Percentiles rank a stretch among this genome's conserved stretches.
Conservation (phyloP, 768 basidiomycete species). For the Rubroboletus pulcherrimus region DNA sequence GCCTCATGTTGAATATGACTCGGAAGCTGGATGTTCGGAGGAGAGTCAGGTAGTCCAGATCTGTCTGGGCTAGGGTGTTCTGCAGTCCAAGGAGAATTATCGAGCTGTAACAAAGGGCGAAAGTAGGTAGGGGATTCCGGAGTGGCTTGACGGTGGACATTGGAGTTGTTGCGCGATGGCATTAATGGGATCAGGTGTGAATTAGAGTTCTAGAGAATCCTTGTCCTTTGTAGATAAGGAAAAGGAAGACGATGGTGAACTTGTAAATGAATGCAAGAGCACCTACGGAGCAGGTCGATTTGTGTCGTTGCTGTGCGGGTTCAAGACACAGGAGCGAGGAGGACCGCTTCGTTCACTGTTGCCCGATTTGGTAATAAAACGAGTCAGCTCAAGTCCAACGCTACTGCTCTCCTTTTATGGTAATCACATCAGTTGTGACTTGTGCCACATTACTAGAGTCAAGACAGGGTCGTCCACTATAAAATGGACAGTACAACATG, state of each 20-base stretch:
- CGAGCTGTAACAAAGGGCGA: conserved; percentile 31
- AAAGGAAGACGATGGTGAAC: conserved; percentile 12
- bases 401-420: conserved; percentile 17
- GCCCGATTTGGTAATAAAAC: conserved; percentile 11
- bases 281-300: conserved; percentile 8
- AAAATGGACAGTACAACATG: neutral
- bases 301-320: conserved; percentile 22
- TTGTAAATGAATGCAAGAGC: conserved; percentile 35
- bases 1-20: conserved; percentile 7
- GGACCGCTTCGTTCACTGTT: neutral
- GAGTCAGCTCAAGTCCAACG: conserved; percentile 17
- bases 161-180: conserved; percentile 24
- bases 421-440: neutral
- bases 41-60: conserved; percentile 3
- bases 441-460: neutral
- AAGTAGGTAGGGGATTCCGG: conserved; percentile 20
- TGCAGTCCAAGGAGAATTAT: conserved; percentile 26
- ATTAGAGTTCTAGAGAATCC: conserved; percentile 15
- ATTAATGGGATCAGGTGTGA: conserved; percentile 24
- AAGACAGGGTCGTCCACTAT: neutral
- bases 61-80: conserved; percentile 12
- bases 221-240: conserved; percentile 22
- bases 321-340: conserved; percentile 25
- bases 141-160: conserved; percentile 22
- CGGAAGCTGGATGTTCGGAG: conserved; percentile 6